These are phyloP conservation scores for Chytriomyces sp. DNA, from an alignment of 192 early-diverging fungal genomes.

Conservation along the genomic window DNA sequence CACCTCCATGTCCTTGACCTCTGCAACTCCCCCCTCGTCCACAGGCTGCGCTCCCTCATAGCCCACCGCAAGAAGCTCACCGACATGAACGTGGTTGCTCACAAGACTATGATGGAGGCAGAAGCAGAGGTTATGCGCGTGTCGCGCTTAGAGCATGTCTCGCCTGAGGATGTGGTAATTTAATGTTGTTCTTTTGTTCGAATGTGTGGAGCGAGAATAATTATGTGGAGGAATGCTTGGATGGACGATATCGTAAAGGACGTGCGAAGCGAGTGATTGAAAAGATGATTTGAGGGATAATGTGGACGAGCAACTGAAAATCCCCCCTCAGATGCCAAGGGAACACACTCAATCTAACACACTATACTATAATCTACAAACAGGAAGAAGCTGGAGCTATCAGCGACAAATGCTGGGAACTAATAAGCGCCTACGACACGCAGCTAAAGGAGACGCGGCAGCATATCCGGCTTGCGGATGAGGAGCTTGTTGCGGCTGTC, in stretches of 20 bases:
- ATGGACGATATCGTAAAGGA: not conserved
- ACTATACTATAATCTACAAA: not conserved
- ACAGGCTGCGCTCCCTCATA: not conserved
- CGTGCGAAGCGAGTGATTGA: not conserved
- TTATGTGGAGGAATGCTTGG: not conserved
- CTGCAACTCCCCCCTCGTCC: not conserved
- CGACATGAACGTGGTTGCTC: not conserved
- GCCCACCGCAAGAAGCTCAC: not conserved
- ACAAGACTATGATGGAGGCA: conserved; percentile 10
- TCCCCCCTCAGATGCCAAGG: not conserved
- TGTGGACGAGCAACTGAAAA: not conserved
- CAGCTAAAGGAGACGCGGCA: not conserved
- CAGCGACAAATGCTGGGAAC: conserved; percentile 5
- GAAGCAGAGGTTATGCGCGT: conserved; percentile 3
- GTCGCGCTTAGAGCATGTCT: not conserved
- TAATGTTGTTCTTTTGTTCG: too few species aligned
- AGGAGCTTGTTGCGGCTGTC: conserved; percentile 1
- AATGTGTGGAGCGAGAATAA: not conserved
- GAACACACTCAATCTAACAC: not conserved
- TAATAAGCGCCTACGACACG: not conserved
- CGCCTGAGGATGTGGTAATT: conserved; percentile 14
- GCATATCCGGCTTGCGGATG: not conserved
- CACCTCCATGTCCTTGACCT: conserved; percentile 14
- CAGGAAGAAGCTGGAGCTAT: not conserved
- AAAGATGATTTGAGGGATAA: not conserved